phyloP scores from a whole-genome alignment of 345 rosid species.

The Geranium rotundifolium region DNA sequence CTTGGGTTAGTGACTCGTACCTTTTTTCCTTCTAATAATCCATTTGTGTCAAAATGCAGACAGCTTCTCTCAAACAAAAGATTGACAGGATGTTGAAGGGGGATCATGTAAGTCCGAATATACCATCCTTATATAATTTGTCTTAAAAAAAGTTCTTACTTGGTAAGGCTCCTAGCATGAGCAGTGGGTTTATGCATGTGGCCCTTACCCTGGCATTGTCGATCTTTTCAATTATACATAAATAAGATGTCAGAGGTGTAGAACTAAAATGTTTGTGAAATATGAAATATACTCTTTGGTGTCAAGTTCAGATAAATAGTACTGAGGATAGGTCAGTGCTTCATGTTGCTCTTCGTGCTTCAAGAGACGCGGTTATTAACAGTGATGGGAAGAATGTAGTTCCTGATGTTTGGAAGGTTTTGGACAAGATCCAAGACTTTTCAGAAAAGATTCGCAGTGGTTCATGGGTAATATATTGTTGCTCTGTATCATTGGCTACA shows the following conservation, averaged over 20 bases:
- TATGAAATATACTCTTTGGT: neutral
- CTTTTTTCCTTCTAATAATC: neutral
- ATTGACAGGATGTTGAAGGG: conserved; percentile 67
- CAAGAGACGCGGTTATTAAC: conserved; percentile 58
- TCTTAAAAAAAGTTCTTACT: neutral
- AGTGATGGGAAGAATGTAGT: conserved; percentile 84
- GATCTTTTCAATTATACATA: neutral
- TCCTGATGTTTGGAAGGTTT: conserved; percentile 82
- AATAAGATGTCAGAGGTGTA: neutral
- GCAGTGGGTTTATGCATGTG: neutral
- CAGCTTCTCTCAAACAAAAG: conserved; percentile 62
- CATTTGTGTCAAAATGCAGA: conserved; percentile 30
- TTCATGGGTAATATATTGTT: conserved; percentile 56
- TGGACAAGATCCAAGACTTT: conserved; percentile 77
- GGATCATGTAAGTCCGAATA: conserved; percentile 51
- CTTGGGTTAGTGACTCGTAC: neutral
- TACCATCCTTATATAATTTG: neutral
- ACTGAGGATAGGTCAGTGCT: conserved; percentile 93
- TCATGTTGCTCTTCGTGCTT: conserved; percentile 92
- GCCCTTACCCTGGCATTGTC: neutral
- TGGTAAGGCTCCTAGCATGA: neutral
- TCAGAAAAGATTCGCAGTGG: conserved; percentile 83
- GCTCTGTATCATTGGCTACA: neutral
- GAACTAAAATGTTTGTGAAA: neutral
- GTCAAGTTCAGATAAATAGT: conserved; percentile 59